Evolutionary conservation across 805 yeast species (phyloP).

Genomic region (Candida bentonensis): DNA sequence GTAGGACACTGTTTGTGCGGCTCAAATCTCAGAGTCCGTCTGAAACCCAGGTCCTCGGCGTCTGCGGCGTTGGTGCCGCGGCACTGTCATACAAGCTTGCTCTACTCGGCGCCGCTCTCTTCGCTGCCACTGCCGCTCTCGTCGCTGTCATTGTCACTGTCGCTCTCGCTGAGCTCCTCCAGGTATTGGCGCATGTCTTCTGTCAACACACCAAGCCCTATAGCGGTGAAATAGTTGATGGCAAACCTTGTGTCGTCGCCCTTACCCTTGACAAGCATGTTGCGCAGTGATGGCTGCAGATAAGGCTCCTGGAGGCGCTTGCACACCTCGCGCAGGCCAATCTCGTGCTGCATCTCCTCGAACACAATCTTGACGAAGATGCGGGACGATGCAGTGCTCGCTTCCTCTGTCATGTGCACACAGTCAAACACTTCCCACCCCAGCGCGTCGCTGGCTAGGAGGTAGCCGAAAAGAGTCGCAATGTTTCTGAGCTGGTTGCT

Average conservation of each 20-base stretch:
- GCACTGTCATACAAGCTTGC: too few species aligned
- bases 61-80: too few species aligned
- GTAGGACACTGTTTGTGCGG: too few species aligned
- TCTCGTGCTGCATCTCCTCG: constrained; percentile 62
- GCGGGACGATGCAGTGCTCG: constrained; percentile 65
- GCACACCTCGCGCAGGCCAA: constrained; percentile 44
- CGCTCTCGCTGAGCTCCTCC: neutral
- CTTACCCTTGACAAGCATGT: constrained; percentile 34
- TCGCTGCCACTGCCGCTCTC: constrained; percentile 2
- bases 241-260: constrained; percentile 40
- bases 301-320: constrained; percentile 39
- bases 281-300: constrained; percentile 33
- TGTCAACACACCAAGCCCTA: constrained; percentile 73
- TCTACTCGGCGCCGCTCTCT: too few species aligned
- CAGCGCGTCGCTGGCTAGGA: constrained; percentile 55
- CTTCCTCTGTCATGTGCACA: constrained; percentile 50
- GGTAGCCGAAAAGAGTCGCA: constrained; percentile 77
- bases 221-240: constrained; percentile 85
- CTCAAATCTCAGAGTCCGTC: too few species aligned
- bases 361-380: constrained; percentile 71
- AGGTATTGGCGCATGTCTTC: constrained; percentile 61
- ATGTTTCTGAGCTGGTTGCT: constrained; percentile 62
- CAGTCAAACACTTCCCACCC: constrained; percentile 46
- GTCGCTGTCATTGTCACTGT: constrained; percentile 1
- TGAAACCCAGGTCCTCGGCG: too few species aligned